Percentiles rank a stretch among this genome's conserved stretches.
phyloP scores from a whole-genome alignment of 371 early-diverging fungal species.

The Neoconidiobolus thromboides region DNA sequence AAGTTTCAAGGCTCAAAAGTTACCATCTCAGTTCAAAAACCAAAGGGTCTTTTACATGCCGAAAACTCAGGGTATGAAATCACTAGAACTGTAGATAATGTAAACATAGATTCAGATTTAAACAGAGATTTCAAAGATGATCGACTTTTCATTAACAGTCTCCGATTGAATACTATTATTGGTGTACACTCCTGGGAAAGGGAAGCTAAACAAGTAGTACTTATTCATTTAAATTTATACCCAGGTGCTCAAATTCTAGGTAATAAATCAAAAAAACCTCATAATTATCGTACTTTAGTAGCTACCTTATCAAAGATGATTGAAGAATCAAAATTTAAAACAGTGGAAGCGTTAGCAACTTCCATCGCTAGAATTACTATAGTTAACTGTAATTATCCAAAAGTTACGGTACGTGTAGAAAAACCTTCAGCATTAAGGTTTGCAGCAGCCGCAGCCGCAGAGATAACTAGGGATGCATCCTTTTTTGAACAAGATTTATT shows the following conservation, averaged over 20 bases:
- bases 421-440: constrained; percentile 84
- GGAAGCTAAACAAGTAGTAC: constrained; percentile 76
- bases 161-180: constrained; percentile 66
- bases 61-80: constrained; percentile 74
- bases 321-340: constrained; percentile 57
- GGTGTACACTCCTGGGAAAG: constrained; percentile 94
- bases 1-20: constrained; percentile 38
- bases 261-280: constrained; percentile 15
- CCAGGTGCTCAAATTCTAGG: constrained; percentile 14
- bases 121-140: constrained; percentile 13
- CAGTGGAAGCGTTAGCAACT: constrained; percentile 63
- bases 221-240: constrained; percentile 56
- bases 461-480: constrained; percentile 56
- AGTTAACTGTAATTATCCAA: constrained; percentile 60
- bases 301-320: constrained; percentile 47
- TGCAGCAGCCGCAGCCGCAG: constrained; percentile 78
- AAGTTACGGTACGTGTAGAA: constrained; percentile 68
- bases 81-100: constrained; percentile 30
- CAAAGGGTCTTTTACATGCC: constrained; percentile 79
- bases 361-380: constrained; percentile 49
- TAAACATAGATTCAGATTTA: constrained; percentile 5
- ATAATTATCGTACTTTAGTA: constrained; percentile 73
- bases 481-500: constrained; percentile 15
- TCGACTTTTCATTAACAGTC: constrained; percentile 57
- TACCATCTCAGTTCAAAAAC: constrained; percentile 64